These are phyloP conservation scores for Kwoniella sp. DNA, from an alignment of 768 basidiomycete species.

Conservation along the genomic window DNA sequence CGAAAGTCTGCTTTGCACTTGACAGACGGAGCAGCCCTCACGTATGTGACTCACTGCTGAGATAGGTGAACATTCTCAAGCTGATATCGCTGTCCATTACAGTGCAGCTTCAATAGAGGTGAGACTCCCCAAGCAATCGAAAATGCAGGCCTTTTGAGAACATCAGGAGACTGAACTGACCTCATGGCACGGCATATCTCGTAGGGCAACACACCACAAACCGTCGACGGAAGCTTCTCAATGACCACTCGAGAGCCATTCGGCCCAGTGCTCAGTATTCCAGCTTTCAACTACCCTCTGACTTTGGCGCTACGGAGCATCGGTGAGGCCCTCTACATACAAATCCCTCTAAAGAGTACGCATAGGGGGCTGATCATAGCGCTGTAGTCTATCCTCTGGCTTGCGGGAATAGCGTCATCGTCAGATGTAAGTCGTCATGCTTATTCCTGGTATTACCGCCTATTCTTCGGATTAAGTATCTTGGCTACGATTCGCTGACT, in stretches of 20 bases:
- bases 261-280: constrained; percentile 46
- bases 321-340: constrained; percentile 15
- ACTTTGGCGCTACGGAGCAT: constrained; percentile 41
- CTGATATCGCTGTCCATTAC: not conserved
- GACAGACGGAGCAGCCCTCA: constrained; percentile 31
- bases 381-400: constrained; percentile 55
- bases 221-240: constrained; percentile 33
- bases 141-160: not conserved
- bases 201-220: constrained; percentile 40
- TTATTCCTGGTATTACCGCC: too few relatives aligned
- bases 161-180: not conserved
- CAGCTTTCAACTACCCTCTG: constrained; percentile 46
- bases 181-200: not conserved
- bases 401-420: constrained; percentile 57
- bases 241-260: constrained; percentile 42
- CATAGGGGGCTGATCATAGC: not conserved
- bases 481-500: too few relatives aligned
- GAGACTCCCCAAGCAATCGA: constrained; percentile 3
- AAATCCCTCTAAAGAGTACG: not conserved
- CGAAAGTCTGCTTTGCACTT: constrained; percentile 24
- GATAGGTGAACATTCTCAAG: not conserved
- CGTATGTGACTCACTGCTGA: too few relatives aligned
- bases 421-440: constrained; percentile 40
- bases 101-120: constrained; percentile 32
- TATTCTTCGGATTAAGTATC: too few relatives aligned